Evolutionary conservation across 176 grass and related monocot genomes (phyloP).

Genomic region (barley (Hordeum vulgare)): MorexV3_pseudomolecules_assembly NC_058520.1:370666506-370667005

Average conservation of each 20-base stretch:
- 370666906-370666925: not conserved
- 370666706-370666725: not conserved
- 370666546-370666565: not conserved
- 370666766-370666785: not conserved
- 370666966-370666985: not conserved
- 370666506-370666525: conserved; percentile 33
- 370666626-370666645: not conserved
- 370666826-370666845: not conserved
- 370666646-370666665: not conserved
- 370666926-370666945: not conserved
- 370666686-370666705: not conserved
- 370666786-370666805: conserved; percentile 6
- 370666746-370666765: conserved; percentile 22
- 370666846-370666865: not conserved
- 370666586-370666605: not conserved
- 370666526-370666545: conserved; percentile 21
- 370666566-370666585: conserved; percentile 12
- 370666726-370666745: not conserved
- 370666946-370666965: not conserved
- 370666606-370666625: not conserved
- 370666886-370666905: not conserved
- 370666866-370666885: not conserved
- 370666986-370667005: not conserved
- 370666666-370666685: not conserved
- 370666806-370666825: not conserved